Base-by-base conservation (phyloP, 169 alveolate species). In the Amoebophrya sp. region DNA sequence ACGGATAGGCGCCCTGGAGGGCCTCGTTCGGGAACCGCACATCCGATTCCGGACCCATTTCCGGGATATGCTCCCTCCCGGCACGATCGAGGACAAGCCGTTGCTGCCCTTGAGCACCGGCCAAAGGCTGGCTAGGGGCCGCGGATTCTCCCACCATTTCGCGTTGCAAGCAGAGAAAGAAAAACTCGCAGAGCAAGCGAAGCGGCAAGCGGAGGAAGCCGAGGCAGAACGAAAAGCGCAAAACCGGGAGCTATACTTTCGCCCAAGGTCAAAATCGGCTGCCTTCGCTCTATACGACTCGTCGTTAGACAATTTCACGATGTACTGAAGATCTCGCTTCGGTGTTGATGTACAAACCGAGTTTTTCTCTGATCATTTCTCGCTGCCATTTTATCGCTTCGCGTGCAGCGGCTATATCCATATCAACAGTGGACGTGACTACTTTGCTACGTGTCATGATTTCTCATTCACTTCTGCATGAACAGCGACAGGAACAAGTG, bases 11-110 rank as follows among this genome's bases (percentile, higher is more conserved):
- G 33, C 10, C 33, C 26, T 65, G 83, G 83, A 65, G 26, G 83
- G 83, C 36, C n/a, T 65, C 39, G 26, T 65, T 10, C 83, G 83
- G 33, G 83, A 65, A 10, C 83, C 83, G 33, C 83, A 65, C 83
- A 65, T 65, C 83, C 83, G 83, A 36, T 65, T 65, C 33, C 83
- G 83, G 83, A 65, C 83, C 39, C 83, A 65, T 36, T 65, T 65
- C 83, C 83, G 83, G 2, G 83, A 65, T 26, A 65, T 65, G 83
- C 12, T 65, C 36, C 83, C 83, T 29, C 83, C 83, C 83, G 83
- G 83, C 33, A 6, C 83, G 33, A 26, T 65, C 2, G 83, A 65
- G 83, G 83, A 65, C 36, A 6, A 65, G 26, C 83, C 83, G 83
- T 36, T 65, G 83, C 83, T 65, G 83, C 83, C 83, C 2, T 36